Base-by-base conservation (phyloP, 2,329 filamentous ascomycete species). In the Rhytidhysteron rufulum region DNA sequence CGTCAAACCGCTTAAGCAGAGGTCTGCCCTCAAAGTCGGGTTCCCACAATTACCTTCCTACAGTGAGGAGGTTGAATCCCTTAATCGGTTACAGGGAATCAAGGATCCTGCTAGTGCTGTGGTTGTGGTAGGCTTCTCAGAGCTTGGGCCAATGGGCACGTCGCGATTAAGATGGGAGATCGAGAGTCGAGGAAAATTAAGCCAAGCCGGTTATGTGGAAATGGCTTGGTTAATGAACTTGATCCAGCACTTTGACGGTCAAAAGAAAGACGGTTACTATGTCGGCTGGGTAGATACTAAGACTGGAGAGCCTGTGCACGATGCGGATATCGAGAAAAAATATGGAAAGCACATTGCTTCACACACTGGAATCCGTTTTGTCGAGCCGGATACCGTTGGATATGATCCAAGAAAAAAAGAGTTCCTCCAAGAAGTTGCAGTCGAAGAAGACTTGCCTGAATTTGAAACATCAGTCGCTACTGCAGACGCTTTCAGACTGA, bases 191-290 rank as follows among this genome's bases (percentile, higher is more conserved):
- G 88, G 88, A 56, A 78, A 88, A 59, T 93, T 94, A 69, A 93
- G 87, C 9, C 77, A 93, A 9, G 87, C 91, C 65, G 88, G 88
- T 21, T 93, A 86, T 56, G 82, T 93, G 44, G 88, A 94, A 68
- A 93, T 94, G 86, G 86, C 88, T 25, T 94, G 88, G 88, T 85
- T 94, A 62, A 94, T 93, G 87, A 87, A 88, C 56, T 78, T 93
- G 42, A 91, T 94, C 70, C 89, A 86, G 73, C 88, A 93, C 64
- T 84, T 89, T 70, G 91, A 91, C 52, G 86, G 86, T 11, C 79
- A 80, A 31, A 78, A 91, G 61, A 93, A 91, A 72, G 88, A 8
- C 19, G 10, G 32, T 17, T 25, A 29, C 8, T 45, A 45, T 22
- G 19, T 13, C 10, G 47, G 47, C 16, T 45, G 74, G 64, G 34